A percentile compares a stretch with the other conserved stretches of the same genome.
phyloP scores from a whole-genome alignment of 768 basidiomycete species.

The Crucibulum laeve region DNA sequence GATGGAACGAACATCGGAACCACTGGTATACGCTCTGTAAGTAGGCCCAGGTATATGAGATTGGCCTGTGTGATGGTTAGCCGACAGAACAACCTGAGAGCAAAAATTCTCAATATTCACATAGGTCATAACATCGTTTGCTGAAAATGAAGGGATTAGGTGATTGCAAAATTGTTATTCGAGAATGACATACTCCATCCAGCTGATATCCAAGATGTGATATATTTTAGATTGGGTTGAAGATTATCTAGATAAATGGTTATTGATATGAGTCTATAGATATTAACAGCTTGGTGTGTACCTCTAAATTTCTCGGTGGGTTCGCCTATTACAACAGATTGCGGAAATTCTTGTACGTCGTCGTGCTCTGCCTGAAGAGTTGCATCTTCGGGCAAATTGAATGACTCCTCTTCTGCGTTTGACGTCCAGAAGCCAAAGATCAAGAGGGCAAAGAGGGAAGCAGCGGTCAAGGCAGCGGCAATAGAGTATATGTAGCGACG shows the following conservation, averaged over 20 bases:
- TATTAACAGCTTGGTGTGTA: conserved; percentile 12
- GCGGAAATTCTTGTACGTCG: too few relatives aligned
- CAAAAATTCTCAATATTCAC: conserved; percentile 24
- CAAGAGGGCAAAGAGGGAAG: conserved; percentile 22
- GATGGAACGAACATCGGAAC: conserved; percentile 55
- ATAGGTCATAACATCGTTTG: conserved; percentile 78
- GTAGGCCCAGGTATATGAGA: conserved; percentile 52
- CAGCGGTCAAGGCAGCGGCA: conserved; percentile 19
- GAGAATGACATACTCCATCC: conserved; percentile 59
- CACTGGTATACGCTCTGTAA: conserved; percentile 58
- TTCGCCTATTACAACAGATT: conserved; percentile 44
- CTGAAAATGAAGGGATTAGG: conserved; percentile 27
- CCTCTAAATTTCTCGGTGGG: conserved; percentile 60
- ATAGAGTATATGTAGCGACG: conserved; percentile 14
- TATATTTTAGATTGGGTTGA: conserved; percentile 53
- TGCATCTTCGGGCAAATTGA: not conserved
- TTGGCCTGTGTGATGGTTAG: conserved; percentile 32
- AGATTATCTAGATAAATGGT: conserved; percentile 49
- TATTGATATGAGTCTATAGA: not conserved
- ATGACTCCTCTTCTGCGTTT: conserved; percentile 5
- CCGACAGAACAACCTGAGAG: not conserved
- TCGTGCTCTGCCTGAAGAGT: too few relatives aligned
- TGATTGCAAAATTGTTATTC: not conserved
- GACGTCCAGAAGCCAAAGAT: conserved; percentile 18
- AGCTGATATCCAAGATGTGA: conserved; percentile 73